Base-by-base conservation (phyloP, 495 filamentous ascomycete genomes). In the Penicillium paradoxum region DNA sequence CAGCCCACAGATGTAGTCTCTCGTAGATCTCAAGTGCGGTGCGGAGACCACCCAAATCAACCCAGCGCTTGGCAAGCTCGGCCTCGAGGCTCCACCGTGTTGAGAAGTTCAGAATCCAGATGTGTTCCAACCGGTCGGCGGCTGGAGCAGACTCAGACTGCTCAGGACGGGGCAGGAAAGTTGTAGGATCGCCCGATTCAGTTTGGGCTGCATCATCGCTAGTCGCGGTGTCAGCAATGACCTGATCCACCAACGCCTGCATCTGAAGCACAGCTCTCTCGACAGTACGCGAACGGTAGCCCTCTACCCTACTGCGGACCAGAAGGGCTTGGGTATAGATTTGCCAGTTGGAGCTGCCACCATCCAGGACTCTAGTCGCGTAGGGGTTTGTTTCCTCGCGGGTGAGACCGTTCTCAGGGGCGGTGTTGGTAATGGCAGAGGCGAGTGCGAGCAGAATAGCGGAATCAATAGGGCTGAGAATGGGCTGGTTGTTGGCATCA, bases 11-110 rank as follows among this genome's bases (percentile, higher is more conserved):
- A 41, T 92, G 84, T 10, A 99, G 76, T 3, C 93, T 80, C 70
- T 95, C 91, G 71, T 96, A 99, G 59, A 99, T 97, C 45, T 96
- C 93, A 10, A 99, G 78, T 1, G 93, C 93, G 0, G 92, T 91
- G 1, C 88, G 80, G 7, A 99, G 75, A 41, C 88, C 91, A 19
- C 93, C 93, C 1, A 96, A 79, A 19, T 80, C 79, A 15, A 89
- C 85, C 93, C 93, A 99, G 5, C 89, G 84, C 49, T 88, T 83
- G 5, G 95, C 93, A 8, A 99, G 79, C 65, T 97, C 95, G 0
- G 90, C 84, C 66, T 99, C 93, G 5, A 99, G 80, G 56, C 90
- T 86, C 93, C 93, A 99, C 4, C 92, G 74, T 0, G 90, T 89
- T 3, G 92, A 89, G 19, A 91, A 89, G 42, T 79, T 82, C 14